A percentile compares a stretch with the other conserved stretches of the same genome.
phyloP scores from a whole-genome alignment of 352 stramenopile species.

The Pseudoperonospora humuli region DNA sequence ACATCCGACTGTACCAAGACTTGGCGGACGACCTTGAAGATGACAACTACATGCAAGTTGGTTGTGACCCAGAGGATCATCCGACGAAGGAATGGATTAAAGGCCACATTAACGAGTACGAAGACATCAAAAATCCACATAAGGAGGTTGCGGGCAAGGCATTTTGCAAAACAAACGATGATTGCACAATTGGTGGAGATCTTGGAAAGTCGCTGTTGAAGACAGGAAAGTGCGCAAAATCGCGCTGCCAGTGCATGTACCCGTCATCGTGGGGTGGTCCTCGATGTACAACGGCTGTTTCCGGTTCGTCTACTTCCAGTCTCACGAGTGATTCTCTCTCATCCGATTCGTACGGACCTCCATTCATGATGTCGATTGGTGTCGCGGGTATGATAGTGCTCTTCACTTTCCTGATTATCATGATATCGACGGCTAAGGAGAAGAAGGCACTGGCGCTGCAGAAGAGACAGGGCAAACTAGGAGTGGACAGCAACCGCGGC shows the following conservation, averaged over 20 bases:
- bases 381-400: constrained; percentile 24
- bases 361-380: constrained; percentile 25
- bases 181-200: constrained; percentile 42
- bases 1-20: constrained; percentile 65
- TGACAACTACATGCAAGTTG: constrained; percentile 47
- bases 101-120: constrained; percentile 50
- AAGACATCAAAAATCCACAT: constrained; percentile 43
- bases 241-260: constrained; percentile 39
- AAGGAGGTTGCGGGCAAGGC: constrained; percentile 38
- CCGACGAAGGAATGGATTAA: constrained; percentile 63
- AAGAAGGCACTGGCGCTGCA: constrained; percentile 7
- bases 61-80: constrained; percentile 47
- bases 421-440: constrained; percentile 10
- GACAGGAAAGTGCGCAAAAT: constrained; percentile 48
- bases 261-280: constrained; percentile 47
- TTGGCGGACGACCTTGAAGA: constrained; percentile 22
- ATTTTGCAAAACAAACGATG: constrained; percentile 41
- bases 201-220: constrained; percentile 14
- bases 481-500: neutral
- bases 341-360: constrained; percentile 27
- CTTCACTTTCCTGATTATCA: constrained; percentile 23
- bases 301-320: constrained; percentile 9
- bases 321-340: constrained; percentile 5
- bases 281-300: constrained; percentile 38
- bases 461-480: constrained; percentile 6